Evolutionary conservation across 305 asterid species (phyloP), one percentile per base, ranked within the genome.

Genomic region (Lippia alba): DNA sequence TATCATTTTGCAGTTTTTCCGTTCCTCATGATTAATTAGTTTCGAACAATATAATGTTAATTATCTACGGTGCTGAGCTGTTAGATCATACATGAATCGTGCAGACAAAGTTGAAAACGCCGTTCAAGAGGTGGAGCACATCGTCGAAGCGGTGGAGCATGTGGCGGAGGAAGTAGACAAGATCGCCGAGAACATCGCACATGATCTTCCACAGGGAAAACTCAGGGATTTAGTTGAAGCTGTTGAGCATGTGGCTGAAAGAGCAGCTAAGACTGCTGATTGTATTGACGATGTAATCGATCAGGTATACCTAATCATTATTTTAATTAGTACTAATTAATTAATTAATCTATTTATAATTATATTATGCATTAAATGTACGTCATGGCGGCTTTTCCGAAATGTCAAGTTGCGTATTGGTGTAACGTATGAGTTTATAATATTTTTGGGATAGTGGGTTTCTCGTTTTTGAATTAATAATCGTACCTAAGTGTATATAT

Each of bases 141-240:
- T 88, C 10, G 93, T 77, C 50, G 91, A 91, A 39, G 92, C 71
- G 5, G 89, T 86, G 74, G 97, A 94, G 62, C 82, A 84, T 74
- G 91, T 94, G 70, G 97, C 97, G 20, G 92, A 49, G 67, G 50
- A 67, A 32, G 90, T 93, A 16, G 98, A 93, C 68, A 80, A 89
- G 48, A 79, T 84, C 4, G 86, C 92, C 0, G 97, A 91, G 61
- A 82, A 85, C 17, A 56, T 88, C 4, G 79, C 49, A 45, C 85
- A 83, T 0, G 81, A 86, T 58, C 91, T 94, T 1, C 99, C 97
- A 0, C 81, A 72, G 1, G 97, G 99, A 0, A 80, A 82, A 33
- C 74, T 88, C 1, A 85, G 79, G 56, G 63, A 88, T 15, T 74
- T 81, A 0, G 72, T 80, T 16, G 66, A 74, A 10, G 30, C 56